These are phyloP conservation scores for Curvularia lunata DNA, from an alignment of 2,329 filamentous ascomycete species.

Conservation along the genomic window DNA sequence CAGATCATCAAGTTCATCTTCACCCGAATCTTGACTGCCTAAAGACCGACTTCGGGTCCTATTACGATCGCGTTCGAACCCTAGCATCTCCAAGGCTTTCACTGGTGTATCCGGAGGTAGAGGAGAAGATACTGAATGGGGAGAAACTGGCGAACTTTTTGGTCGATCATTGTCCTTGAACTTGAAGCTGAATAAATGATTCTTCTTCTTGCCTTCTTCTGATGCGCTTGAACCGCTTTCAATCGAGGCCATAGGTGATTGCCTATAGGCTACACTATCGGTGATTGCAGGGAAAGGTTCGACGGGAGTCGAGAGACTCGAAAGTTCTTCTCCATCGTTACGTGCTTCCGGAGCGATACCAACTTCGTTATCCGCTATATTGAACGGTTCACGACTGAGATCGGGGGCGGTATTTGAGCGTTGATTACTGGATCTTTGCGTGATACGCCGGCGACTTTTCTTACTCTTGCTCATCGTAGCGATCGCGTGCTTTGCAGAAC, in stretches of 20 bases:
- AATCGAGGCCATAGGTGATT: slow-evolving; percentile 13
- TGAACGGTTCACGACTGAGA: slow-evolving; percentile 12
- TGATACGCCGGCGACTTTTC: slow-evolving; percentile 24
- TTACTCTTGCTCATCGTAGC: slow-evolving; percentile 23
- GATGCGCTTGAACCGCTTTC: slow-evolving; percentile 4
- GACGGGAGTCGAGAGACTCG: slow-evolving; percentile 9
- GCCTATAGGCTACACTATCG: background rate
- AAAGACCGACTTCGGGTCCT: slow-evolving; percentile 7
- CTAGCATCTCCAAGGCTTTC: slow-evolving; percentile 33
- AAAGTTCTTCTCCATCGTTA: slow-evolving; percentile 9
- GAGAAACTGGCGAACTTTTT: slow-evolving; percentile 9
- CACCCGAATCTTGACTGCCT: slow-evolving; percentile 4
- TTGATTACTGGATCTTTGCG: slow-evolving; percentile 23
- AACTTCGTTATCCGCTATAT: slow-evolving; percentile 11
- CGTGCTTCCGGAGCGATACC: background rate
- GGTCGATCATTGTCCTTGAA: slow-evolving; percentile 19
- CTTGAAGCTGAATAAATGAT: slow-evolving; percentile 23
- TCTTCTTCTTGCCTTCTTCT: slow-evolving; percentile 26
- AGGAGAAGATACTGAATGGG: slow-evolving; percentile 19
- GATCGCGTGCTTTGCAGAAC: slow-evolving; percentile 6
- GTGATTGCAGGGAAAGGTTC: slow-evolving; percentile 7
- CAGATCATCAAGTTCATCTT: slow-evolving; percentile 7
- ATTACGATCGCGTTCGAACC: slow-evolving; percentile 11
- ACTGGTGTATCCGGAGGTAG: slow-evolving; percentile 28
- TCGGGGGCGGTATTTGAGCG: slow-evolving; percentile 26